Conservation (phyloP, 805 yeast genomes). For the Yarrowia osloensis region DNA sequence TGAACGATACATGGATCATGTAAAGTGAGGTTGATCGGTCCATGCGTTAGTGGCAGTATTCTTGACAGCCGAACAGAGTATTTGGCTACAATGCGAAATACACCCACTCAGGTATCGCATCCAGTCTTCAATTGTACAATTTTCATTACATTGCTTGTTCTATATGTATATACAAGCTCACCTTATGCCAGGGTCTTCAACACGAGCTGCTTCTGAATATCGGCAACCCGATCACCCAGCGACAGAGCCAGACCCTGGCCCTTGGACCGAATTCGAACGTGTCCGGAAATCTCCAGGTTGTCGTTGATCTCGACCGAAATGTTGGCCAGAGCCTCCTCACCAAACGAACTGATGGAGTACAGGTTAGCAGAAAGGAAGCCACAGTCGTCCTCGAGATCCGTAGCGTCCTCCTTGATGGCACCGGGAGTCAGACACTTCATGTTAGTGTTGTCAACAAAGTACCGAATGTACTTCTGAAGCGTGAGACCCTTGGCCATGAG, state of each 20-base stretch:
- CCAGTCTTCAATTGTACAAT: slow-evolving; percentile 3
- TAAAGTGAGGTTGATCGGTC: not conserved
- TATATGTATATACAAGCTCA: slow-evolving; percentile 5
- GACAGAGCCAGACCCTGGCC: slow-evolving; percentile 97
- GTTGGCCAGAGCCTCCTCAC: slow-evolving; percentile 97
- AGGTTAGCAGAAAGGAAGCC: slow-evolving; percentile 91
- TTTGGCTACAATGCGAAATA: too few relatives aligned
- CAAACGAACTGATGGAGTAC: slow-evolving; percentile 89
- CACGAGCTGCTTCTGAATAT: slow-evolving; percentile 53
- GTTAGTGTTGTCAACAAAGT: slow-evolving; percentile 77
- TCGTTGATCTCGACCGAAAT: slow-evolving; percentile 83
- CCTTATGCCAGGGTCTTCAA: slow-evolving; percentile 20
- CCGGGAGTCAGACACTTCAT: slow-evolving; percentile 94
- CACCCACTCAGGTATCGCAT: too few relatives aligned
- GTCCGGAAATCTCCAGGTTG: slow-evolving; percentile 81
- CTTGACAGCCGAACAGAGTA: too few relatives aligned
- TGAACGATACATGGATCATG: not conserved
- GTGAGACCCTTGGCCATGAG: slow-evolving; percentile 52
- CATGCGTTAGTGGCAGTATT: too few relatives aligned
- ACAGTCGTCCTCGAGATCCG: slow-evolving; percentile 52
- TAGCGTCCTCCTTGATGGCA: slow-evolving; percentile 67
- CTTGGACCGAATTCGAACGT: slow-evolving; percentile 93
- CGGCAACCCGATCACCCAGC: slow-evolving; percentile 89
- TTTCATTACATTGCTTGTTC: slow-evolving; percentile 22
- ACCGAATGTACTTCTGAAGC: slow-evolving; percentile 75